These are phyloP conservation scores for Cyphellophora europaea DNA, from an alignment of 2,329 filamentous ascomycete genomes.

Conservation along the genomic window DNA sequence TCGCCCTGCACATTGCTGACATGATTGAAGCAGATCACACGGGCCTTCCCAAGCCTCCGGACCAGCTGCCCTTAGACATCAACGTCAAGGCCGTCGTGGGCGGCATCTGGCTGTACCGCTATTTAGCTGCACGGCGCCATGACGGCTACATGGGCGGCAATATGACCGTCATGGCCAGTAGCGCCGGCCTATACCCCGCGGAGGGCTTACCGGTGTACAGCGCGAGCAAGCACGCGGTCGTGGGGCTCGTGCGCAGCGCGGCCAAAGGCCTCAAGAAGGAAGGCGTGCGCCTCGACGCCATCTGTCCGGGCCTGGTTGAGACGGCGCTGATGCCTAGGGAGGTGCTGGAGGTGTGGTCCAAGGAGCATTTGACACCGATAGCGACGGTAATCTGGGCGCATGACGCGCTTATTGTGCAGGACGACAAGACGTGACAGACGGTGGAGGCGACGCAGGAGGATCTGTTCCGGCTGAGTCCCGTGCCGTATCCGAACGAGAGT, in stretches of 20 bases:
- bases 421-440: not conserved
- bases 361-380: not conserved
- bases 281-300: conserved; percentile 42
- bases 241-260: conserved; percentile 47
- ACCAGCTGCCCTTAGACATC: not conserved
- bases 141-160: not conserved
- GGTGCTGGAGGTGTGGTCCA: not conserved
- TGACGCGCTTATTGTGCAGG: not conserved
- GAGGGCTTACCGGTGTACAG: conserved; percentile 8
- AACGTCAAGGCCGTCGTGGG: not conserved
- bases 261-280: conserved; percentile 39
- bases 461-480: not conserved
- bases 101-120: not conserved
- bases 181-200: not conserved
- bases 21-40: too few species aligned
- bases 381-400: not conserved
- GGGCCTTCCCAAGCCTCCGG: not conserved
- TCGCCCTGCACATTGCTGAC: too few species aligned
- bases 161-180: not conserved
- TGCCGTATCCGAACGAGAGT: not conserved
- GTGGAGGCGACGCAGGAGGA: not conserved
- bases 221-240: conserved; percentile 49
- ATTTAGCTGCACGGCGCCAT: not conserved
- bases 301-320: conserved; percentile 45
- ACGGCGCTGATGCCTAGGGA: conserved; percentile 55